Base-by-base conservation (phyloP, 352 stramenopile species). In the Pythium brachiatum region DNA sequence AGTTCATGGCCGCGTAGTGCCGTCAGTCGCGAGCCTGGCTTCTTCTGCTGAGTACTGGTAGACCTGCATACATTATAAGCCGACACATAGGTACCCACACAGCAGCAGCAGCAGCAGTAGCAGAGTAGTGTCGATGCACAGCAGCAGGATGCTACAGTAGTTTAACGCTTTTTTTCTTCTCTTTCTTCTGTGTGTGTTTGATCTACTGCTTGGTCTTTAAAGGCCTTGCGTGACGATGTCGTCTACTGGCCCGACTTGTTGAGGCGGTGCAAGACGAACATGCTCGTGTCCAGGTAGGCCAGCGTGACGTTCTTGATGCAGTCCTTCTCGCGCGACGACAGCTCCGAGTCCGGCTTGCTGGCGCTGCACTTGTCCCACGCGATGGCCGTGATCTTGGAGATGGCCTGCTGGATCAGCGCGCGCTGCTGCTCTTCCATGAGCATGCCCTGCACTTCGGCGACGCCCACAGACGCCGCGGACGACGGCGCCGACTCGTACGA, bases 301-400 rank as follows among this genome's bases (percentile, higher is more conserved):
- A 83, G 72, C 62, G 87, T 91, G 64, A 90, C 80, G 77, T 94
- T 94, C 80, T 90, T 89, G 67, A 96, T 91, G 72, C 88, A 96
- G 52, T 90, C 78, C 50, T 72, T 72, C 60, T 96, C 86, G 62
- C 80, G 86, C 63, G 74, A 90, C 56, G 81, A 87, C 41, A 96
- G 84, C 64, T 91, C 81, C 59, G 76, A 76, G 69, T 94, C 87
- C 32, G 86, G 85, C 67, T 92, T 94, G 73, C 66, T 81, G 53
- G 81, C 83, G 68, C 83, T 93, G 70, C 88, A 96, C 68, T 93
- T 96, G 70, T 95, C 87, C 86, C 86, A 96, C 31, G 86, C 89
- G 54, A 95, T 80, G 20, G 86, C 82, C 54, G 88, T 93, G 69
- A 96, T 93, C 81, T 95, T 96, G 59, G 83, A 86, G 56, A 96